A percentile compares a stretch with the other conserved stretches of the same genome.
Conservation (phyloP, 2,329 filamentous ascomycete species). For the Aspergillus proliferans region DNA sequence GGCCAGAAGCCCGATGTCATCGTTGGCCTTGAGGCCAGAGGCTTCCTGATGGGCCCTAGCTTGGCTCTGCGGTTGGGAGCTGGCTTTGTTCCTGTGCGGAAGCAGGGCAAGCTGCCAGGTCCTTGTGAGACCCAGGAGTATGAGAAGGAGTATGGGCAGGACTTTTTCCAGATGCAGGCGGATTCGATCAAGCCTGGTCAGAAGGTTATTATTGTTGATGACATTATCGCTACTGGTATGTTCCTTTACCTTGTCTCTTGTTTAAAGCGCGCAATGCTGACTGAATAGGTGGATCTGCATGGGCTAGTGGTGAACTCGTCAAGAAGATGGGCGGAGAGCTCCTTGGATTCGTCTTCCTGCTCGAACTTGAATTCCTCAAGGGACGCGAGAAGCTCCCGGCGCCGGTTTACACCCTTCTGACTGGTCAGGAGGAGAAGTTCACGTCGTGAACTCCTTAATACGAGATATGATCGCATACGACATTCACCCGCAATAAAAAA, state of each 20-base stretch:
- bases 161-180: conserved; percentile 92
- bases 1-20: conserved; percentile 73
- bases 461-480: not conserved
- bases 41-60: conserved; percentile 90
- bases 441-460: not conserved
- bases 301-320: conserved; percentile 80
- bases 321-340: conserved; percentile 78
- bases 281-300: conserved; percentile 75
- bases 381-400: conserved; percentile 83
- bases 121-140: conserved; percentile 78
- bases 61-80: conserved; percentile 77
- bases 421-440: conserved; percentile 46
- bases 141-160: conserved; percentile 92
- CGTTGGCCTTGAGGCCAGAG: conserved; percentile 86
- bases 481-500: not conserved
- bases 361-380: conserved; percentile 89
- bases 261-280: conserved; percentile 1
- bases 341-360: conserved; percentile 86
- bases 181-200: conserved; percentile 79
- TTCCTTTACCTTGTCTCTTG: not conserved
- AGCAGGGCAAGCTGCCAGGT: conserved; percentile 92
- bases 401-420: conserved; percentile 77
- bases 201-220: conserved; percentile 88
- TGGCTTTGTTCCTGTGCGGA: conserved; percentile 86
- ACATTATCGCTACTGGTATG: conserved; percentile 96